Evolutionary conservation across 495 filamentous ascomycete species (phyloP).

Genomic region (Podospora tetraspora): DNA sequence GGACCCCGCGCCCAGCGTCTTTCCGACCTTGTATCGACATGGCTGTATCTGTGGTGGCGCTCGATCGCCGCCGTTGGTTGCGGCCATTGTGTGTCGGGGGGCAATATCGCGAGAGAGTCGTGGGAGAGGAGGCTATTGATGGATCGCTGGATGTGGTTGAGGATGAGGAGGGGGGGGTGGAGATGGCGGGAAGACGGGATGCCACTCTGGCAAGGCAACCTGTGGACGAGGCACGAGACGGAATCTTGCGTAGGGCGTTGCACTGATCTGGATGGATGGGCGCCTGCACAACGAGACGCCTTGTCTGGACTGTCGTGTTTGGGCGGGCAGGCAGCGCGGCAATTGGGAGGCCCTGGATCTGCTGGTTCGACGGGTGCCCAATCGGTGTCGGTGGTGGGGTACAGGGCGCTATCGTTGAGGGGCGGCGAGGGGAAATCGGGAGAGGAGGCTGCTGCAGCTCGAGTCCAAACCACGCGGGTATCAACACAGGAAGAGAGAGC

Average conservation of each 20-base stretch:
- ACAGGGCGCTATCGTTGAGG: not conserved
- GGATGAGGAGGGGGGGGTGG: not conserved
- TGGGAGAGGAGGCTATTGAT: not conserved
- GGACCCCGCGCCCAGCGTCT: slow-evolving; percentile 90
- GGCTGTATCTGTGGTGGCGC: slow-evolving; percentile 47
- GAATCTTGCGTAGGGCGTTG: not conserved
- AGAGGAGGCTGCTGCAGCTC: not conserved
- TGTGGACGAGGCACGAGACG: not conserved
- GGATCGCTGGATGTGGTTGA: not conserved
- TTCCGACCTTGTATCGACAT: slow-evolving; percentile 91
- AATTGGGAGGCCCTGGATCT: not conserved
- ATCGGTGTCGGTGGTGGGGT: not conserved
- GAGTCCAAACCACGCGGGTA: not conserved
- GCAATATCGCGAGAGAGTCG: not conserved
- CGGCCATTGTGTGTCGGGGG: slow-evolving; percentile 26
- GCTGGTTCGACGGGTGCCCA: not conserved
- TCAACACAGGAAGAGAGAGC: not conserved
- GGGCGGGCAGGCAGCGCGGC: not conserved
- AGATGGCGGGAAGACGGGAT: not conserved
- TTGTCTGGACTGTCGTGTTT: not conserved
- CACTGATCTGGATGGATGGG: not conserved
- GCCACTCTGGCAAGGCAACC: not conserved
- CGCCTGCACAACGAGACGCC: not conserved
- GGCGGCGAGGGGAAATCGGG: not conserved
- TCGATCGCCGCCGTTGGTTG: slow-evolving; percentile 25